phyloP scores from a whole-genome alignment of 768 basidiomycete species.

The Boletales sp. region DNA sequence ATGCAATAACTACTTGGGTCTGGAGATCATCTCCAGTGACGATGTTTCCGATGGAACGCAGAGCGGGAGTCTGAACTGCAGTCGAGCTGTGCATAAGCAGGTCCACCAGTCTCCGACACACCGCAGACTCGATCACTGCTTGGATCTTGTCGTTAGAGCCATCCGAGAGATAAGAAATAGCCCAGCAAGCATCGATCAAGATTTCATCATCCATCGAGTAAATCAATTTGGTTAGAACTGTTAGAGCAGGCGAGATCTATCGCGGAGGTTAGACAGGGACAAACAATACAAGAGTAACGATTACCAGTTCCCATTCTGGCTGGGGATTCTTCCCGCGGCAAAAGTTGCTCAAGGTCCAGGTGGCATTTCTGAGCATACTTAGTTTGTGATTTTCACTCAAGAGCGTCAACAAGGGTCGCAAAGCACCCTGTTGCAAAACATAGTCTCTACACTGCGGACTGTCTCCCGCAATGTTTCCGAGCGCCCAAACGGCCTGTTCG shows the following conservation, averaged over 20 bases:
- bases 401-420: slow-evolving; percentile 85
- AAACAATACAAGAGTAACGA: slow-evolving; percentile 25
- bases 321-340: slow-evolving; percentile 98
- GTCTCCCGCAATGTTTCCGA: slow-evolving; percentile 99
- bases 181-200: slow-evolving; percentile 99
- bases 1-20: slow-evolving; percentile 98
- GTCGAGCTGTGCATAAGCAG: slow-evolving; percentile 92
- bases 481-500: slow-evolving; percentile 99
- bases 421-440: slow-evolving; percentile 88
- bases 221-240: slow-evolving; percentile 96
- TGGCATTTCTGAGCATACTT: slow-evolving; percentile 97
- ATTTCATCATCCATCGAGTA: slow-evolving; percentile 99
- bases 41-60: slow-evolving; percentile 98
- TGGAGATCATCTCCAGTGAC: slow-evolving; percentile 99
- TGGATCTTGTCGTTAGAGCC: slow-evolving; percentile 99
- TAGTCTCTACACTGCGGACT: slow-evolving; percentile 97
- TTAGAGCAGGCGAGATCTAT: slow-evolving; percentile 94
- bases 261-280: slow-evolving; percentile 11
- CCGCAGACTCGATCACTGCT: slow-evolving; percentile 97
- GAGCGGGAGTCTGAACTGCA: slow-evolving; percentile 96
- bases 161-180: slow-evolving; percentile 98
- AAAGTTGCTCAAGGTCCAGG: slow-evolving; percentile 99
- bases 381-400: slow-evolving; percentile 97
- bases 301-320: slow-evolving; percentile 94
- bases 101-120: slow-evolving; percentile 95